Evolutionary conservation across 169 alveolate species (phyloP).

Genomic region (Plasmodium vivax): DNA sequence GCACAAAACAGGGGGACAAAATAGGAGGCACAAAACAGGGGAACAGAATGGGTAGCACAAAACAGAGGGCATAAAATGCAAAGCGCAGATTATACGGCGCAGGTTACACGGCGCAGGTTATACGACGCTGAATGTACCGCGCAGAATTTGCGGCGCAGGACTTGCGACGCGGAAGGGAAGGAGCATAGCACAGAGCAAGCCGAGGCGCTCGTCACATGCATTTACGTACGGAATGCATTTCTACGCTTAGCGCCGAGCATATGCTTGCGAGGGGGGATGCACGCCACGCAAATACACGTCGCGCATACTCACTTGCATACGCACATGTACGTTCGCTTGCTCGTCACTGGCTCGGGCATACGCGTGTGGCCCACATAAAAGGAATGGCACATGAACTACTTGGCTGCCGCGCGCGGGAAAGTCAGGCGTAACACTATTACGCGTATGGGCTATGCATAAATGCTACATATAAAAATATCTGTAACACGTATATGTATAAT

Average conservation of each 20-base stretch:
- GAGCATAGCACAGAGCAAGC: not conserved
- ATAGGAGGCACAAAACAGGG: not conserved
- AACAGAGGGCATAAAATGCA: not conserved
- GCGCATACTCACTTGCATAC: not conserved
- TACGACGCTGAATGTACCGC: not conserved
- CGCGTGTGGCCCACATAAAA: not conserved
- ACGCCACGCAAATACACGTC: not conserved
- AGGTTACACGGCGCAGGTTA: not conserved
- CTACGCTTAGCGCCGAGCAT: not conserved
- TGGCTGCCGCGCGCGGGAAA: not conserved
- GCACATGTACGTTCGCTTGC: constrained; percentile 14
- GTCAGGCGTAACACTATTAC: not conserved
- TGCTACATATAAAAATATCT: not conserved
- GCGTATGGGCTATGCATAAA: not conserved
- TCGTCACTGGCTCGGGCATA: not conserved
- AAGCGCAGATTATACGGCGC: not conserved
- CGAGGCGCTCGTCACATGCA: not conserved
- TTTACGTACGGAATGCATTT: not conserved
- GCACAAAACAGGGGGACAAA: not conserved
- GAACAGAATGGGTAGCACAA: not conserved
- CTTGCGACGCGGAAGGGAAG: not conserved
- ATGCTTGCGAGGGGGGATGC: not conserved
- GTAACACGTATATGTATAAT: not conserved
- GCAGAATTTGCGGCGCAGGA: not conserved
- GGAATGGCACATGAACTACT: not conserved